phyloP scores from a whole-genome alignment of 371 early-diverging fungal genomes.

The Basidiobolus meristosporus region DNA sequence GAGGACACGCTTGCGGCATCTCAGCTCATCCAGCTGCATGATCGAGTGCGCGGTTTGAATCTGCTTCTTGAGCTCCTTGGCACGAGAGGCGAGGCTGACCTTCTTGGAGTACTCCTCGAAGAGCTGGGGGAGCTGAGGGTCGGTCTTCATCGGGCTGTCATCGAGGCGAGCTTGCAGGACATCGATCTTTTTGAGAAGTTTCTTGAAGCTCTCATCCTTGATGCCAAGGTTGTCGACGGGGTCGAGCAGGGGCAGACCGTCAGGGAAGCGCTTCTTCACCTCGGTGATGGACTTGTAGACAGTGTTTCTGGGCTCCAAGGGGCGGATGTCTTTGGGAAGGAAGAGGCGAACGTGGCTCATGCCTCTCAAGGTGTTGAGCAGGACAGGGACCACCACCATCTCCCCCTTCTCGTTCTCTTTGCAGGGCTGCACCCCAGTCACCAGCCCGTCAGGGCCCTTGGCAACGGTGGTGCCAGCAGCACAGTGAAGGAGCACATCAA shows the following conservation, averaged over 20 bases:
- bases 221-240: constrained; percentile 82
- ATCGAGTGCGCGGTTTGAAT: constrained; percentile 62
- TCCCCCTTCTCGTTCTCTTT: constrained; percentile 28
- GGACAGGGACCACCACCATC: constrained; percentile 49
- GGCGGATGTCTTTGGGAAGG: constrained; percentile 48
- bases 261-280: constrained; percentile 49
- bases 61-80: constrained; percentile 42
- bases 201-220: constrained; percentile 54
- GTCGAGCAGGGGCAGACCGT: constrained; percentile 65
- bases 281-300: constrained; percentile 49
- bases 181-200: constrained; percentile 48
- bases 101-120: constrained; percentile 48
- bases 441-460: constrained; percentile 30
- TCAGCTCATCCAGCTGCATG: constrained; percentile 84
- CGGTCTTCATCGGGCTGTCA: constrained; percentile 28
- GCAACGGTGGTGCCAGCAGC: constrained; percentile 25
- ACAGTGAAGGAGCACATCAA: constrained; percentile 74
- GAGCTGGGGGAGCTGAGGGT: constrained; percentile 27
- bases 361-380: constrained; percentile 48
- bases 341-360: constrained; percentile 58
- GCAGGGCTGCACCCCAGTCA: constrained; percentile 38
- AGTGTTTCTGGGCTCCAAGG: constrained; percentile 28
- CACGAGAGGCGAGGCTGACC: constrained; percentile 21
- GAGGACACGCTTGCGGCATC: constrained; percentile 74
- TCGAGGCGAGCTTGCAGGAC: constrained; percentile 43